Evolutionary conservation across 2,329 filamentous ascomycete species (phyloP), one percentile per base, ranked within the genome.

Genomic region (Aspergillus oerlinghausenensis): DNA sequence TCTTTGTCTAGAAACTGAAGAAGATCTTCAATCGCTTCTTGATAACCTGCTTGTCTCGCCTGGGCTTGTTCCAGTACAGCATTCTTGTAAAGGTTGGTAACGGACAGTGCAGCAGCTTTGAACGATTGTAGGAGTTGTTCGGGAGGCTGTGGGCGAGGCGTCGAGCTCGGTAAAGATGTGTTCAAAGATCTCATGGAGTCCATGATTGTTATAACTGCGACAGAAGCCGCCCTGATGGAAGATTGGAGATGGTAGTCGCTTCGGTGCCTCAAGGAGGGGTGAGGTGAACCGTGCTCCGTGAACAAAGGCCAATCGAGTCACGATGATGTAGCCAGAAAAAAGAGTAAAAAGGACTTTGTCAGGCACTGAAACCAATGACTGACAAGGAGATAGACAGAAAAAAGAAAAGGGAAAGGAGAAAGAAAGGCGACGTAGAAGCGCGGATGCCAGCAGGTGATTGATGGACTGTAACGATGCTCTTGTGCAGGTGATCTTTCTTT

Each of bases 51-150:
- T 51, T 84, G 78, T 51, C 90, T 86, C 49, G 91, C 86, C 67
- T 87, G 87, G 51, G 87, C 82, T 71, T 94, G 87, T 50, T 90
- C 89, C 32, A 86, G 81, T 11, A 90, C 88, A 3, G 93, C 93
- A 42, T 88, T 92, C 76, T 96, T 97, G 79, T 97, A 97, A 14
- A 99, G 86, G 69, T 95, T 96, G 50, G 94, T 97, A 55, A 97
- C 92, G 5, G 92, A 96, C 35, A 97, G 82, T 21, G 94, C 94
- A 35, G 94, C 94, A 17, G 89, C 86, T 74, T 92, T 94, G 82
- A 99, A 99, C 57, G 90, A 88, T 65, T 93, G 88, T 56, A 97
- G 85, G 50, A 97, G 85, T 69, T 79, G 73, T 65, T 80, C 78
- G 3, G 77, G 74, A 47, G 78, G 77, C 57, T 78, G 76, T 51